Conservation (phyloP, 2,329 filamentous ascomycete species). For the Fusarium nelsonii region DNA sequence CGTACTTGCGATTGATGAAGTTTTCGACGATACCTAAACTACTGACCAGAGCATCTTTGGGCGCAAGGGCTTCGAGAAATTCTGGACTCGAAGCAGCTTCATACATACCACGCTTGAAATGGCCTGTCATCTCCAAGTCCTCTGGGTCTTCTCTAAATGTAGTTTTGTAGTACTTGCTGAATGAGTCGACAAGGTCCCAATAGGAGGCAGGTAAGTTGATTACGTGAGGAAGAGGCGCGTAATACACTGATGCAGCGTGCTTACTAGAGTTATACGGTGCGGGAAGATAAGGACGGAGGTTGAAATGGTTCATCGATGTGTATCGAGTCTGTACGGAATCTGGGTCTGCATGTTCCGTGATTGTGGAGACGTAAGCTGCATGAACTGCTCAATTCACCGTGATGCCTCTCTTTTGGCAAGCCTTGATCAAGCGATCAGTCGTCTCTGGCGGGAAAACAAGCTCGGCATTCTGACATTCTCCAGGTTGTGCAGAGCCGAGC, state of each 20-base stretch:
- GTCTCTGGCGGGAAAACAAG: conserved; percentile 1
- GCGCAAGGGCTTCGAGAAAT: conserved; percentile 34
- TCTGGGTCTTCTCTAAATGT: not conserved
- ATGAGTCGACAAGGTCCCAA: conserved; percentile 8
- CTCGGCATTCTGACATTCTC: conserved; percentile 17
- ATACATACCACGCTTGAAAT: conserved; percentile 36
- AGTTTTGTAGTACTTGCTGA: conserved; percentile 16
- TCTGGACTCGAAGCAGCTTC: conserved; percentile 40
- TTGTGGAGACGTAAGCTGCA: not conserved
- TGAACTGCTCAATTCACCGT: not conserved
- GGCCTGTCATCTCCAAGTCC: conserved; percentile 34
- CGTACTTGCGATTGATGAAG: conserved; percentile 15
- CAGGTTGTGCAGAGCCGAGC: not conserved
- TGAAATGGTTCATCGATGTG: conserved; percentile 44
- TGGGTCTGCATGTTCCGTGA: not conserved
- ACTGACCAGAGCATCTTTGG: conserved; percentile 45
- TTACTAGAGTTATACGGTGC: conserved; percentile 35
- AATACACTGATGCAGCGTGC: conserved; percentile 23
- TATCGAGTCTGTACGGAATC: conserved; percentile 26
- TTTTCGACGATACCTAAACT: conserved; percentile 42
- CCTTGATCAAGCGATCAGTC: conserved; percentile 12
- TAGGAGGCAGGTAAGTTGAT: conserved; percentile 12
- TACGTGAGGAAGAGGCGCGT: conserved; percentile 12
- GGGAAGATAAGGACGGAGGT: conserved; percentile 45
- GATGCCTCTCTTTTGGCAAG: not conserved